Conservation (phyloP, 208 protist genomes). For the Wallacemonas rigidus region DNA sequence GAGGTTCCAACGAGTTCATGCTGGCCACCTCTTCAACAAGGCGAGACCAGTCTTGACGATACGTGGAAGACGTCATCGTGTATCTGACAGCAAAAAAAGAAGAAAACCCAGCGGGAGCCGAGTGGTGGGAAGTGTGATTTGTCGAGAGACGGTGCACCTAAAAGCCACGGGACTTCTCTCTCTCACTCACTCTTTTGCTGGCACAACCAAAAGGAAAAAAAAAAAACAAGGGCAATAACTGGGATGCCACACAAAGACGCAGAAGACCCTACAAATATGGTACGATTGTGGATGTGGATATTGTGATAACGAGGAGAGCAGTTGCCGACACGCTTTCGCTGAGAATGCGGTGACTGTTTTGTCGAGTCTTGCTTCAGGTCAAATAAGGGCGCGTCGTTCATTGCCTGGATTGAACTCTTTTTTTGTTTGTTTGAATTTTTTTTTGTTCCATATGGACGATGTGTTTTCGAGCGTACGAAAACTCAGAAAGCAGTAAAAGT, state of each 20-base stretch:
- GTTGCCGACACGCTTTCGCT: too few relatives aligned
- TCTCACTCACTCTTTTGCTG: background rate
- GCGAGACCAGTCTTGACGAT: slow-evolving; percentile 35
- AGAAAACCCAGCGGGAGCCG: background rate
- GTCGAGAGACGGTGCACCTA: too few relatives aligned
- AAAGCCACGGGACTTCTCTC: background rate
- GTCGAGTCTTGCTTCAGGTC: too few relatives aligned
- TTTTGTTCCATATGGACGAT: slow-evolving; percentile 1
- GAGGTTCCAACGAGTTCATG: slow-evolving; percentile 56
- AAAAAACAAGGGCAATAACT: background rate
- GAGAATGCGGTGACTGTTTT: too few relatives aligned
- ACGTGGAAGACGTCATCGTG: slow-evolving; percentile 4
- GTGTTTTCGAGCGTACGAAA: background rate
- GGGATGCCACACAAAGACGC: background rate
- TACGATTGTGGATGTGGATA: too few relatives aligned
- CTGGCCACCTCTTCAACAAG: slow-evolving; percentile 57
- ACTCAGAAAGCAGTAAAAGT: background rate
- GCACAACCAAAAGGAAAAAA: slow-evolving; percentile 8
- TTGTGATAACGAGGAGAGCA: too few relatives aligned
- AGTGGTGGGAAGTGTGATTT: background rate
- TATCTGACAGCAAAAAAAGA: background rate
- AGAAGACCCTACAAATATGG: background rate
- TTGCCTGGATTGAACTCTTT: too few relatives aligned
- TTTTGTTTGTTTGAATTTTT: background rate
- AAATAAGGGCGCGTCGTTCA: too few relatives aligned